Evolutionary conservation across 1,284 basidiomycete species (phyloP), one percentile per base, ranked within the genome.

Genomic region (Moesziomyces sp.): DNA sequence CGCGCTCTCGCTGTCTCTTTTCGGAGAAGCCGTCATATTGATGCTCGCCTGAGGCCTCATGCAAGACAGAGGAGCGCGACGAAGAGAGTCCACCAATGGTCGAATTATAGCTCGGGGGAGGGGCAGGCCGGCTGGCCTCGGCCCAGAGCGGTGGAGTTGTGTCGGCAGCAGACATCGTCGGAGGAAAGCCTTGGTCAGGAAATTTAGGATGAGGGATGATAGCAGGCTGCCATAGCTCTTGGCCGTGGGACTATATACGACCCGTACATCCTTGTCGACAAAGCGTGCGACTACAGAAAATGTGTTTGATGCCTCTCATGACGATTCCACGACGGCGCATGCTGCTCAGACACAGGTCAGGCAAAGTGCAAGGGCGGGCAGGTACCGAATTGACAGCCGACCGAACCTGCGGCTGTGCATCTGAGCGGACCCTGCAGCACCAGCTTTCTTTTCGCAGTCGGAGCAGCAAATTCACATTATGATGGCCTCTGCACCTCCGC

Each of bases 91-190:
- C 45, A 18, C 30, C 30, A 10, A 38, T 42, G 7, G 54, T 54
- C 2, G 16, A 45, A 18, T 52, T 35, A 40, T 63, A 63, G 50
- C 45, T 57, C 14, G 60, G 60, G 28, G 60, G 60, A 18, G 50
- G 43, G 16, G 38, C 53, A 5, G 35, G 13, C 18, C 19, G 24
- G 24, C 42, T n/a, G 3, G 26, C 4, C 26, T 45, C 18, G 46
- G 19, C 8, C 3, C 5, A 18, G 18, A 3, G 52, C 10, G 2
- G 33, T 43, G 16, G 42, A 43, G 44, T 46, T 33, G 11, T 11
- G 30, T 33, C 10, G 11, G 30, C 30, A 24, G 9, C 4, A 23
- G 35, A 58, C 49, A 10, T 19, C 49, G 58, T 8, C 3, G n/a
- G 13, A 23, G 28, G 3, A 11, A 7, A 33, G 23, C 30, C 28